Conservation (phyloP, 352 stramenopile species). For the Phytophthora colocasiae region DNA sequence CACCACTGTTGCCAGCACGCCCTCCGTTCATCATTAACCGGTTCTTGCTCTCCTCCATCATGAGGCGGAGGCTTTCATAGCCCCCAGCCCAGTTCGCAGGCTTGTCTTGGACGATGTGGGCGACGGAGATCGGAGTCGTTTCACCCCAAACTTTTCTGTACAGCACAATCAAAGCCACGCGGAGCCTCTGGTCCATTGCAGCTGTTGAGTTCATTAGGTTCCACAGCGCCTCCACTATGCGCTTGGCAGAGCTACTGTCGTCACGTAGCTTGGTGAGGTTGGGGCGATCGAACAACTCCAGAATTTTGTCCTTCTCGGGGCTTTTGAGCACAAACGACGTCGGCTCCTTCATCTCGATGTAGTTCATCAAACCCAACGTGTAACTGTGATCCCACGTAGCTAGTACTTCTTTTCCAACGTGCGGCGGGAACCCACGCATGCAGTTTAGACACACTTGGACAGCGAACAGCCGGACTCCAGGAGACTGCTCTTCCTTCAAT, state of each 20-base stretch:
- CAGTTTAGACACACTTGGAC: constrained; percentile 87
- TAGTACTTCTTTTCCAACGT: constrained; percentile 75
- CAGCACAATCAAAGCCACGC: constrained; percentile 77
- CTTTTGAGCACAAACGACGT: constrained; percentile 78
- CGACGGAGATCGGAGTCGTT: constrained; percentile 78
- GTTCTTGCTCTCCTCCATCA: constrained; percentile 89
- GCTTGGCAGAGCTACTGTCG: constrained; percentile 75
- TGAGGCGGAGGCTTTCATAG: constrained; percentile 79
- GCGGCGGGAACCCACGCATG: constrained; percentile 77
- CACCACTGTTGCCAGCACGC: constrained; percentile 26
- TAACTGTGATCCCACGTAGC: constrained; percentile 87
- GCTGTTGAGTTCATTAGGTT: constrained; percentile 73
- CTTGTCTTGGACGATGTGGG: constrained; percentile 87
- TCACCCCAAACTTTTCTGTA: constrained; percentile 87
- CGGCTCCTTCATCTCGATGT: constrained; percentile 84
- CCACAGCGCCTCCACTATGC: constrained; percentile 75
- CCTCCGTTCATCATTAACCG: constrained; percentile 45
- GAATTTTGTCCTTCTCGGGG: constrained; percentile 76
- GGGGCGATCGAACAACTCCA: constrained; percentile 66
- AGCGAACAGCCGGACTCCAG: constrained; percentile 75
- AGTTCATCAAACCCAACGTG: constrained; percentile 72
- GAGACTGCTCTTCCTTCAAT: constrained; percentile 69
- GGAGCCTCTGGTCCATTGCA: constrained; percentile 73
- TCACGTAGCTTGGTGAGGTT: constrained; percentile 72
- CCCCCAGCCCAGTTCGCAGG: constrained; percentile 76